Evolutionary conservation across 2,329 filamentous ascomycete species (phyloP), one percentile per base, ranked within the genome.

Genomic region (Pestalotiopsis sp.): DNA sequence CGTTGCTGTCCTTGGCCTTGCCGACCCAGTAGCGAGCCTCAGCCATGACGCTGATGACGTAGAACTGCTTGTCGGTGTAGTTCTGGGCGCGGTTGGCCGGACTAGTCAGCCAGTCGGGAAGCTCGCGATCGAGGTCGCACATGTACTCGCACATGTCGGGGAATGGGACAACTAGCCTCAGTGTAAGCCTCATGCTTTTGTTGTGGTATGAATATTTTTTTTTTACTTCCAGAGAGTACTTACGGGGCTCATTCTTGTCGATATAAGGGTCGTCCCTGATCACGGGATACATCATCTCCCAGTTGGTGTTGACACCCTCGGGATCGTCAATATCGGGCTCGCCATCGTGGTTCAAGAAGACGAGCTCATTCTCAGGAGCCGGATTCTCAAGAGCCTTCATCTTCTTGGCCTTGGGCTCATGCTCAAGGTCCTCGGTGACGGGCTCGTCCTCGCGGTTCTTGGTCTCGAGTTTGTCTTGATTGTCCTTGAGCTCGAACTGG

Each of bases 11-110:
- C 39, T 69, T 20, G 17, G 60, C 41, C 3, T 25, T 27, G 7
- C 41, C 66, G 27, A 63, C 52, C 71, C 71, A 72, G 64, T 63
- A 70, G 3, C 68, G 69, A 23, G 66, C 27, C 45, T 70, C 66
- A 36, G 70, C 45, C 23, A 69, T 45, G 9, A 65, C 20, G 23
- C 68, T 9, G 27, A 69, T 57, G 17, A 58, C 20, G 11, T 67
- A 45, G 36, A 66, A 67, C 60, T 71, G 60, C 7, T 25, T 25
- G 1, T 66, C 52, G 3, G 63, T 64, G 61, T 71, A 71, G 23
- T 20, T 2, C 2, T 61, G 6, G 11, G 66, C 11, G 2, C n/a
- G 38, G 11, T 12, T 11, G 12, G 58, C 36, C n/a, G 59, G 36
- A 17, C 5, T 63, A 31, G 14, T 58, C 13, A 68, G n/a, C 68